Base-by-base conservation (phyloP, 2,329 filamentous ascomycete species). In the Penicillium sumatraense region DNA sequence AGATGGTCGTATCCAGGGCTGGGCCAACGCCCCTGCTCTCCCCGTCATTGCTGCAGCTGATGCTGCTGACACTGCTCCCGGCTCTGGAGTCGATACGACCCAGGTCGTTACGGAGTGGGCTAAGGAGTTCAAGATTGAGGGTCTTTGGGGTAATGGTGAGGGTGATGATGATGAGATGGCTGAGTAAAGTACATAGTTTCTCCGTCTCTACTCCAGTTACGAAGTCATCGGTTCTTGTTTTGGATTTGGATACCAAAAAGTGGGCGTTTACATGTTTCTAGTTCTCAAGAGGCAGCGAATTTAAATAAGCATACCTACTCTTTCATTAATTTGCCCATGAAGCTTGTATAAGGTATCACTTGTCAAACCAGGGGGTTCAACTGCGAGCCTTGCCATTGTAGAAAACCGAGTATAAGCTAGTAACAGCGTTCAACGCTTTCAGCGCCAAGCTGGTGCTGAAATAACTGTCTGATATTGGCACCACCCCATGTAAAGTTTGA, bases 61-160 rank as follows among this genome's bases (percentile, higher is more conserved):
- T 59, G 70, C 72, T 44, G 64, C 67, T 3, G 42, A 69, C 40
- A 56, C 68, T 45, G 59, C 71, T 60, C 73, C 73, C 41, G 73
- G 68, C 8, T 73, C 64, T 13, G 72, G 68, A 16, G 86, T 91
- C 62, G 87, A 96, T 58, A 80, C 82, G 73, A 92, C 96, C 80
- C 79, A 91, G 76, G 91, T 98, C 72, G 92, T 98, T 52, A 90
- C 89, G 10, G 88, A 96, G 72, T 96, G 93, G 92, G 90, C 93
- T 7, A 87, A 90, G 67, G 93, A 98, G 75, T 98, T 99, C 77
- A 93, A 93, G 79, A 82, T 99, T 8, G 95, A 97, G 59, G 95
- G 91, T 2, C 78, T 99, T 13, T 98, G 90, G 89, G 92, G 90
- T 10, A 87, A 91, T 70, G 86, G 79, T 33, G 68, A 67, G 21